Percentiles rank a stretch among this genome's conserved stretches.
Evolutionary conservation across 805 yeast genomes (phyloP).

Genomic region (Maudiozyma barnettii): DNA sequence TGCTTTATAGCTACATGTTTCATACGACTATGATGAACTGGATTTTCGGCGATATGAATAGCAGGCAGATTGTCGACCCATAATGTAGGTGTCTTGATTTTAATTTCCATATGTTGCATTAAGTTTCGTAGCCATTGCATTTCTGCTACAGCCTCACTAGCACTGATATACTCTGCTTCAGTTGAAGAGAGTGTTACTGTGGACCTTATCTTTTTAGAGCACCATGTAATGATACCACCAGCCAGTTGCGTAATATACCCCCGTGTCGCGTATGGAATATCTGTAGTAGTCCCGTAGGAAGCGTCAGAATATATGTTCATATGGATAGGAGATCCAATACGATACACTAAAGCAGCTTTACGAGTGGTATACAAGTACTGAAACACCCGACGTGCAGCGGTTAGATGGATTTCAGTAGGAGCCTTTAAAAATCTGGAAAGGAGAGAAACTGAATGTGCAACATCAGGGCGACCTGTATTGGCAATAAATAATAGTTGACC

Average conservation of each 20-base stretch:
- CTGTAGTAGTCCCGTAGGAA: constrained; percentile 4
- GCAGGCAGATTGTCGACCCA: constrained; percentile 7
- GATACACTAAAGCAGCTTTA: constrained; percentile 1
- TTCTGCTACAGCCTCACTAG: constrained; percentile 7
- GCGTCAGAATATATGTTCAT: constrained; percentile 3
- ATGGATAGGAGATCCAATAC: not conserved
- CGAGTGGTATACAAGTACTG: constrained; percentile 6
- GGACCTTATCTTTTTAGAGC: constrained; percentile 7
- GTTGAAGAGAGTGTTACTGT: constrained; percentile 7
- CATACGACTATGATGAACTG: constrained; percentile 4
- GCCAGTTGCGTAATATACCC: constrained; percentile 6
- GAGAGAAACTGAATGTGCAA: constrained; percentile 4
- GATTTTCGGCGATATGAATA: constrained; percentile 2
- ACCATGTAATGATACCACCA: constrained; percentile 10
- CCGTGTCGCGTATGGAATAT: constrained; percentile 9
- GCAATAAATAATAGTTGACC: constrained; percentile 4
- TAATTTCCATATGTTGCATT: not conserved
- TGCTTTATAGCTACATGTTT: constrained; percentile 6
- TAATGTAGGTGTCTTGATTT: not conserved
- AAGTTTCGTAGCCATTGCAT: constrained; percentile 3
- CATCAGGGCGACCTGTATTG: constrained; percentile 10
- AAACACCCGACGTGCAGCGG: constrained; percentile 3
- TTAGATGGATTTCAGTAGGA: constrained; percentile 4
- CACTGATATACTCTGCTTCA: constrained; percentile 8
- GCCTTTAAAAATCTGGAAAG: constrained; percentile 4